Evolutionary conservation across 495 filamentous ascomycete genomes (phyloP), one percentile per base, ranked within the genome.

Genomic region (Penicillium fimorum): DNA sequence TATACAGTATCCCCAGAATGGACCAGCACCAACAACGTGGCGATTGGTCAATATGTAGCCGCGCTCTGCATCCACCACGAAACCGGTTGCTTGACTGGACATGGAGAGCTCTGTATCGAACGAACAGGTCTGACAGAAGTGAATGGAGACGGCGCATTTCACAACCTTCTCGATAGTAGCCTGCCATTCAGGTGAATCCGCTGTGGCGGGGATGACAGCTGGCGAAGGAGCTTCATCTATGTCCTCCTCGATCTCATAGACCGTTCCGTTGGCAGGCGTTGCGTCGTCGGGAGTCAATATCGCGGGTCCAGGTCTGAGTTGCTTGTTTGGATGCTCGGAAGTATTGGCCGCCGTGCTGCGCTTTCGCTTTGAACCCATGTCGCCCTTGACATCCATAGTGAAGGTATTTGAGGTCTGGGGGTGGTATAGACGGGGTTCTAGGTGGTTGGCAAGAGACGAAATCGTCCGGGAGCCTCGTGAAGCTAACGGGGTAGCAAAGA

Each of bases 51-150:
- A 72, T 67, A 96, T 95, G 65, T 87, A 97, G 67, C 95, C 94
- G 64, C 83, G 87, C 73, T 96, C 88, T 24, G 94, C 90, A 79
- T 99, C 95, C 15, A 99, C 94, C 22, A 99, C 92, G 70, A 97
- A 99, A 4, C 94, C 94, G 1, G 94, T 97, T 35, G 94, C 94
- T 72, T 99, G 95, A 65, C 89, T 95, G 15, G 91, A 89, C 66
- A 94, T 83, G 3, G 95, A 96, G 15, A 91, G 75, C 61, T 97
- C 95, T 15, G 94, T 97, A 68, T 99, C 94, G 68, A 99, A 99
- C 5, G 94, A 91, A 73, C 91, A 96, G 1, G 95, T 97, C 76
- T 97, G 93, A 69, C 93, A 97, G 77, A 99, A 99, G 58, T 96
- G 90, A 69, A 99, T 97, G 12, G 91, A 96, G 30, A 99, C 95